Conservation (phyloP, 2,329 filamentous ascomycete species). For the Aureobasidium sp. region DNA sequence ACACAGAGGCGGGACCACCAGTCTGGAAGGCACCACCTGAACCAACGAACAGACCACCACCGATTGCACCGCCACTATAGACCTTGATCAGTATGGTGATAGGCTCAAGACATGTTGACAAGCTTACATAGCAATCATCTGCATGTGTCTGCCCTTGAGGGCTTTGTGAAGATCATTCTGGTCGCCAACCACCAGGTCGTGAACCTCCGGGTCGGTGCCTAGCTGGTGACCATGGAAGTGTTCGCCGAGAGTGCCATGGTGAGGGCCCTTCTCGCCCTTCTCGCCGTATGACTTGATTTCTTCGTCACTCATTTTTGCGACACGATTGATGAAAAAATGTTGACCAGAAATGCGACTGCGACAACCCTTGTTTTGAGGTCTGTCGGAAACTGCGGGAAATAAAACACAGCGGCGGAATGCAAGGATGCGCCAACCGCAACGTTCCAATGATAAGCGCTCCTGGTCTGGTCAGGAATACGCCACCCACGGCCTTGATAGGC, state of each 20-base stretch:
- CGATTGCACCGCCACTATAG: constrained; percentile 33
- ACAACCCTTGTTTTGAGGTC: background rate
- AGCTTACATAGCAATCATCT: constrained; percentile 25
- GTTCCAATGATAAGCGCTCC: background rate
- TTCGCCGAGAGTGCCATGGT: background rate
- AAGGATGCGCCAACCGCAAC: background rate
- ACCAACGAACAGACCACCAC: constrained; percentile 48
- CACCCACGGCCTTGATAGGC: background rate
- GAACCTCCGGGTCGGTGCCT: background rate
- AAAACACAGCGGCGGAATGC: background rate
- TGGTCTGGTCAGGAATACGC: background rate
- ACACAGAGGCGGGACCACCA: constrained; percentile 35
- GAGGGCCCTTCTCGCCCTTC: background rate
- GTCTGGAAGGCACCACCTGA: constrained; percentile 39
- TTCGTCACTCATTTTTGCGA: constrained; percentile 5
- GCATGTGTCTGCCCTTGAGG: constrained; percentile 22
- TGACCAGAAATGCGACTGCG: background rate
- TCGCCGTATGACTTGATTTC: background rate
- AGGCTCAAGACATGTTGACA: background rate
- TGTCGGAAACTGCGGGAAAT: background rate
- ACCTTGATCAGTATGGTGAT: constrained; percentile 15
- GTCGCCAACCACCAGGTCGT: background rate
- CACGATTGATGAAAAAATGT: background rate
- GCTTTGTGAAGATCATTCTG: constrained; percentile 1
- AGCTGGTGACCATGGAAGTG: background rate